Evolutionary conservation across 768 basidiomycete genomes (phyloP), one percentile per base, ranked within the genome.

Genomic region (Lactifluus hygrophoroides): DNA sequence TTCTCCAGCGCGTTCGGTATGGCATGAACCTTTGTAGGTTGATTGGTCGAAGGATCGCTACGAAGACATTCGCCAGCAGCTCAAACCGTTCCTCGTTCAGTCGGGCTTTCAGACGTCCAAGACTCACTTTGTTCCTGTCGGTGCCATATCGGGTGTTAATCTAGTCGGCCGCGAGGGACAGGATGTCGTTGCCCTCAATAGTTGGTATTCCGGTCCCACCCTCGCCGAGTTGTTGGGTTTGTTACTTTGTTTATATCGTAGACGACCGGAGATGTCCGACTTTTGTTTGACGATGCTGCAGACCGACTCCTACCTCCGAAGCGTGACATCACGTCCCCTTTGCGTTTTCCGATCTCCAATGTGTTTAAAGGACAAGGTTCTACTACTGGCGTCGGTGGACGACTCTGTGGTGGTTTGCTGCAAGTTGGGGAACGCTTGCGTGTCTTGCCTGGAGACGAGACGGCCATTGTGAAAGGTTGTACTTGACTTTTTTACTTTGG

Each of bases 371-470:
- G 90, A 3, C 86, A 87, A 67, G 82, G 85, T 16, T 83, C 89
- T 2, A 82, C 88, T 2, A 82, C 81, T 5, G 88, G 84, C 0
- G 83, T 97, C 0, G 81, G 86, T 23, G 96, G 96, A 17, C 75
- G 94, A 50, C 74, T 98, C 44, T 90, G 85, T 66, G 84, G 86
- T 43, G 96, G 96, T 5, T 76, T 97, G 37, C 79, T 97, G 3
- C 94, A 97, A 71, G 88, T 94, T 2, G 95, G 96, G 2, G 94
- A 98, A 73, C 78, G 81, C 40, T 65, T 98, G 37, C 79, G 92
- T 42, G 83, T 94, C 50, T 74, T 96, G 3, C 96, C 96, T 0
- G 95, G 95, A 10, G 94, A 98, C 68, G 94, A 96, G 70, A 86
- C 80, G 6, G 89, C 84, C 0, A 70, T 88, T 17, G 88, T 99